Percentiles rank a stretch among this genome's conserved stretches.
Evolutionary conservation across 2,329 filamentous ascomycete genomes (phyloP).

Genomic region (Ascochyta fabae): DNA sequence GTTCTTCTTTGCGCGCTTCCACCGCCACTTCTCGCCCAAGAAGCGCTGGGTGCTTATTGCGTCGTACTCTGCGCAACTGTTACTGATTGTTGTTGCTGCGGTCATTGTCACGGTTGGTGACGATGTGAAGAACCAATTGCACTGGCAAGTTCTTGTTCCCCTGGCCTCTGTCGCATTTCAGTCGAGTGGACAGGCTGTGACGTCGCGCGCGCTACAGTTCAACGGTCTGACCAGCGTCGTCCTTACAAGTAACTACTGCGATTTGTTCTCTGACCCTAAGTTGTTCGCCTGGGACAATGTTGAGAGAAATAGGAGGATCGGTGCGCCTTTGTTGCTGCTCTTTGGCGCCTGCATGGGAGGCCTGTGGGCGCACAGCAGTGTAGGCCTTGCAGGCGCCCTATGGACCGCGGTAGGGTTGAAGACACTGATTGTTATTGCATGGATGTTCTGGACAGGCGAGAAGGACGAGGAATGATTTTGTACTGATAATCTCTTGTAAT

Average conservation of each 20-base stretch:
- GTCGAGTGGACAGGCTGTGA: slow-evolving; percentile 78
- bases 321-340: slow-evolving; percentile 60
- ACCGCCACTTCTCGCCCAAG: slow-evolving; percentile 67
- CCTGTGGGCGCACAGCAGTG: slow-evolving; percentile 58
- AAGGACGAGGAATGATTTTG: slow-evolving; percentile 18
- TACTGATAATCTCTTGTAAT: neutral
- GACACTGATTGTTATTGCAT: slow-evolving; percentile 46
- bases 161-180: slow-evolving; percentile 77
- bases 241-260: slow-evolving; percentile 81
- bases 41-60: slow-evolving; percentile 68
- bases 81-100: slow-evolving; percentile 52
- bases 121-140: slow-evolving; percentile 48
- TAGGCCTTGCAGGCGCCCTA: slow-evolving; percentile 59
- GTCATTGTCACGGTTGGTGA: slow-evolving; percentile 53
- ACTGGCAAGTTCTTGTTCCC: slow-evolving; percentile 65
- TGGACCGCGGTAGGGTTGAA: slow-evolving; percentile 57
- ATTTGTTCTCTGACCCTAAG: slow-evolving; percentile 72
- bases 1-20: slow-evolving; percentile 72
- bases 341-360: slow-evolving; percentile 63
- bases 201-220: slow-evolving; percentile 71
- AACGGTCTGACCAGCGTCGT: slow-evolving; percentile 79
- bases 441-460: slow-evolving; percentile 52
- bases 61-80: slow-evolving; percentile 50
- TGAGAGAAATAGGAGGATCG: slow-evolving; percentile 61
- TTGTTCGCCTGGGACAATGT: slow-evolving; percentile 56